Evolutionary conservation across 441 rosid genomes (phyloP), one percentile per base, ranked within the genome.

Genomic region (Populus hybrid): DNA sequence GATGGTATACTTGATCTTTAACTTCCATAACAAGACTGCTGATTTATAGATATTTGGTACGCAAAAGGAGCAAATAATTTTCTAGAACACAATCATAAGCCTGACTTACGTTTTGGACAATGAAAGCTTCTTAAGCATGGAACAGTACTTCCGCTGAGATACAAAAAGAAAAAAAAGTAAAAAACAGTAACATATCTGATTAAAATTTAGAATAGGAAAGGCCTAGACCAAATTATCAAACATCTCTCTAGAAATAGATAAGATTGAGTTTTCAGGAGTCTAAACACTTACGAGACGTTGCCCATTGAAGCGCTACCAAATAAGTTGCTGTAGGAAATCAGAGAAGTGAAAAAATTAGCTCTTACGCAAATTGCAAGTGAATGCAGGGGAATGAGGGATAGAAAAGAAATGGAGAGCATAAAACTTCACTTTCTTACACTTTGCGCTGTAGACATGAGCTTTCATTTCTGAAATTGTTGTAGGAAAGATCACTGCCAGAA

Each of bases 291-390:
- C 92, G 65, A 36, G 18, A 29, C 74, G 61, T 82, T 87, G 36
- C 68, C 72, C 20, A 10, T 77, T 2, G 85, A 80, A 69, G 85
- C 87, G 86, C 90, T 86, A 66, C 86, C 86, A 79, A 89, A 90
- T 83, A 82, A 72, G 81, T 90, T 90, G 83, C 93, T 88, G 80
- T 7, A 65, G 21, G 74, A 63, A 74, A 35, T 3, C 26, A 53
- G 53, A 26, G 8, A 73, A 71, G n/a, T 42, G 29, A 50, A 0
- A 45, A 73, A 10, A 11, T 71, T 42, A 63, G 67, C 71, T 28
- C 8, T 63, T 36, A 0, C 68, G 16, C n/a, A n/a, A 24, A 10
- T 24, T 31, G 16, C 33, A 29, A 4, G 14, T 68, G 18, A 20
- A 45, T 6, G 53, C 0, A 11, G 10, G 8, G n/a, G 11, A 63